phyloP scores from a whole-genome alignment of 148 eudicot species.

The Rhododendron mucronatum region DNA sequence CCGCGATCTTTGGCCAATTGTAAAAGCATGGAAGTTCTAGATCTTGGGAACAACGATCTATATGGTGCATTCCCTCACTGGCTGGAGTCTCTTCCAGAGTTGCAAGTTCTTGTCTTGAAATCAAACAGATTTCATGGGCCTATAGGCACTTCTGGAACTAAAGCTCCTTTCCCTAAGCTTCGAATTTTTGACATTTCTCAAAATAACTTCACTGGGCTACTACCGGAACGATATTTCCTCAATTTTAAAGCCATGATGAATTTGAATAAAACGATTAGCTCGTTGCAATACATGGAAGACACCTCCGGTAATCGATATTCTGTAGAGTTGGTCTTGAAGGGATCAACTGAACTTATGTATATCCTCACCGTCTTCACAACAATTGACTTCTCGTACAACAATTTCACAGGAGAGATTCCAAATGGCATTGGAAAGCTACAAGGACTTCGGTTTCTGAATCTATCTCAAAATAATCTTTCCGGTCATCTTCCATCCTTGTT shows the following conservation, averaged over 20 bases:
- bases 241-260: constrained; percentile 20
- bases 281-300: neutral
- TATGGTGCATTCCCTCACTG: constrained; percentile 28
- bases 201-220: constrained; percentile 31
- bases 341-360: rapidly evolving
- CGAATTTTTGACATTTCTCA: constrained; percentile 49
- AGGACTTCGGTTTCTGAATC: constrained; percentile 6
- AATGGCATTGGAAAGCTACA: constrained; percentile 6
- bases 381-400: constrained; percentile 15
- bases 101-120: constrained; percentile 32
- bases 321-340: constrained; percentile 1
- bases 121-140: constrained; percentile 33
- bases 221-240: constrained; percentile 7
- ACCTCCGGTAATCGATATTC: neutral
- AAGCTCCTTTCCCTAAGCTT: constrained; percentile 25
- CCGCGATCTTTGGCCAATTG: constrained; percentile 32
- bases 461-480: constrained; percentile 12
- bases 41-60: constrained; percentile 40
- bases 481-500: constrained; percentile 13
- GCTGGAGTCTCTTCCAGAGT: constrained; percentile 14
- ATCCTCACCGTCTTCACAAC: constrained; percentile 5
- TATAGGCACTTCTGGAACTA: neutral
- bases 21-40: constrained; percentile 21
- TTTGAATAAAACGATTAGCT: neutral
- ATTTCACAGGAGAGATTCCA: constrained; percentile 12